phyloP scores from a whole-genome alignment of 257 asterid species.

The Striga asiatica region DNA sequence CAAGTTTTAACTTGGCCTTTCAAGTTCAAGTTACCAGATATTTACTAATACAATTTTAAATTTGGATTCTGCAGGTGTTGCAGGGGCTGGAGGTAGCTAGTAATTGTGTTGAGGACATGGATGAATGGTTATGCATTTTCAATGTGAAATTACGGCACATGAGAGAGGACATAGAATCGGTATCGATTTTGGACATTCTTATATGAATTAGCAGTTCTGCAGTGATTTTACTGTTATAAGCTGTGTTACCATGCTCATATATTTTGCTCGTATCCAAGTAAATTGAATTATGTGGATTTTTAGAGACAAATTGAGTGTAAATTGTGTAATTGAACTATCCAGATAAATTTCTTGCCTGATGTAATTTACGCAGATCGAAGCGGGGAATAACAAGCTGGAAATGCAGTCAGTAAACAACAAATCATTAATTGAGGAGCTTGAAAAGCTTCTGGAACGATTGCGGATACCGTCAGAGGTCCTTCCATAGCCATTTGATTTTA shows the following conservation, averaged over 20 bases:
- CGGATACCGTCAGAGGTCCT: slow-evolving; percentile 79
- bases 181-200: slow-evolving; percentile 24
- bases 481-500: neutral
- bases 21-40: slow-evolving; percentile 14
- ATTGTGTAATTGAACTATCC: neutral
- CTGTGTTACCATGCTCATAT: slow-evolving; percentile 2
- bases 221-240: neutral
- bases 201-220: neutral
- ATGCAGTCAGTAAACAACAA: slow-evolving; percentile 92
- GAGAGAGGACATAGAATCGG: slow-evolving; percentile 99
- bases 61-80: slow-evolving; percentile 50
- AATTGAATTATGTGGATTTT: neutral
- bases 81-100: slow-evolving; percentile 75
- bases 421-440: slow-evolving; percentile 83
- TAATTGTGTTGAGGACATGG: slow-evolving; percentile 94
- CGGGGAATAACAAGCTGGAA: slow-evolving; percentile 91
- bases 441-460: slow-evolving; percentile 75
- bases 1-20: slow-evolving; percentile 6
- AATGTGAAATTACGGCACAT: slow-evolving; percentile 93
- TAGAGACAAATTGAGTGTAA: slow-evolving; percentile 7
- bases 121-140: slow-evolving; percentile 93
- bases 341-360: slow-evolving; percentile 5
- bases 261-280: neutral
- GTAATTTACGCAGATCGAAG: slow-evolving; percentile 71
- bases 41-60: slow-evolving; percentile 8